phyloP scores from a whole-genome alignment of 768 basidiomycete genomes.

The Lactarius sanguifluus region DNA sequence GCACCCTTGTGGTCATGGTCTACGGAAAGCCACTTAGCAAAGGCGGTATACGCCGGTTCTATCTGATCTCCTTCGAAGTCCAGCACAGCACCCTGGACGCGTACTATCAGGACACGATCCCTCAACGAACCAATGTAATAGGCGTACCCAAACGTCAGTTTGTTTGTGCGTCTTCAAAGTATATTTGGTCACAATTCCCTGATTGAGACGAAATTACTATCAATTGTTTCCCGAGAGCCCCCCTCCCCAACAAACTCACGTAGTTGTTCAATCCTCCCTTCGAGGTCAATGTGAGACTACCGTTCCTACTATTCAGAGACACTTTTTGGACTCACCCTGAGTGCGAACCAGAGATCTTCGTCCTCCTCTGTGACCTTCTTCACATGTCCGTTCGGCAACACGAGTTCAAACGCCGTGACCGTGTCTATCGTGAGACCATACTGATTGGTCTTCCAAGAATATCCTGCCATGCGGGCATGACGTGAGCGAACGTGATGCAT shows the following conservation, averaged over 20 bases:
- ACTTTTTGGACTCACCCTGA: not conserved
- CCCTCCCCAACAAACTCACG: not conserved
- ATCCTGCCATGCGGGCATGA: not conserved
- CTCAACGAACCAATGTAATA: not conserved
- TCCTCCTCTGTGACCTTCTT: conserved; percentile 18
- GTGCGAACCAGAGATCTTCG: conserved; percentile 19
- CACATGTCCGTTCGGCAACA: conserved; percentile 27
- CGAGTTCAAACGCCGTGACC: conserved; percentile 27
- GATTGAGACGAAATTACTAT: not conserved
- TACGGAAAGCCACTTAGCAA: not conserved
- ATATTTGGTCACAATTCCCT: conserved; percentile 15
- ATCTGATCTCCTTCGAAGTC: not conserved
- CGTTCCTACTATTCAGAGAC: not conserved
- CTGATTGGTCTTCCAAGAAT: conserved; percentile 27
- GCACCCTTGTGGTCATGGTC: not conserved
- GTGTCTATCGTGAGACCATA: conserved; percentile 29
- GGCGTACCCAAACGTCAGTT: conserved; percentile 4
- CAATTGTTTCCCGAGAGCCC: not conserved
- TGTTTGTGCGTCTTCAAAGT: conserved; percentile 7
- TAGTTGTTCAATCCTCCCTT: conserved; percentile 15
- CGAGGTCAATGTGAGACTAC: not conserved
- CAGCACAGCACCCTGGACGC: not conserved
- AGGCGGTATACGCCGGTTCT: not conserved
- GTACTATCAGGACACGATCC: not conserved
- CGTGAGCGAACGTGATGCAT: not conserved